Evolutionary conservation across 1,284 basidiomycete genomes (phyloP).

Genomic region (Apiotrichum veenhuisii): DNA sequence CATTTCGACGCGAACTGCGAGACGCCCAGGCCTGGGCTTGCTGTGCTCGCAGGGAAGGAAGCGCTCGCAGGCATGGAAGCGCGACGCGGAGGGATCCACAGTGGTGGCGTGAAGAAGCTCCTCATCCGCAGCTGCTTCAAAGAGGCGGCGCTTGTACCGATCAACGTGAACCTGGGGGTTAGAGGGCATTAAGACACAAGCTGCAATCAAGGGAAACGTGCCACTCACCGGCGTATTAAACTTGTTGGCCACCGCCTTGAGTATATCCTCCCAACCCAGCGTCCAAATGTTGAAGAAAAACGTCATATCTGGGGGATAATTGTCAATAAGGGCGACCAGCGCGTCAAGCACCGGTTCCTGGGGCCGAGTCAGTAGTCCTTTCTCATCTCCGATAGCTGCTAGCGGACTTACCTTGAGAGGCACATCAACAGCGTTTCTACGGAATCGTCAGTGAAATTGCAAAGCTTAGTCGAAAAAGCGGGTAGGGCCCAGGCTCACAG

Average conservation of each 20-base stretch:
- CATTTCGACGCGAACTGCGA: slow-evolving; percentile 38
- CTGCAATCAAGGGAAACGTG: background rate
- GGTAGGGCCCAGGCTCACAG: slow-evolving; percentile 28
- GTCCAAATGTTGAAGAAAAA: slow-evolving; percentile 94
- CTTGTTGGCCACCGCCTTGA: slow-evolving; percentile 64
- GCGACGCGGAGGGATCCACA: slow-evolving; percentile 57
- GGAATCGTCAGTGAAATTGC: background rate
- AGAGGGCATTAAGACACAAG: background rate
- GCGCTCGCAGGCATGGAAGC: slow-evolving; percentile 89
- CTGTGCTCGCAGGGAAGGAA: slow-evolving; percentile 62
- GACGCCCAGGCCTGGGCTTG: slow-evolving; percentile 24
- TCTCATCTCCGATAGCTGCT: no score
- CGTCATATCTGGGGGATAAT: slow-evolving; percentile 60
- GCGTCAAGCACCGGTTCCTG: background rate
- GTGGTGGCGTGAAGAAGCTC: slow-evolving; percentile 65
- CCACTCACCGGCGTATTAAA: slow-evolving; percentile 61
- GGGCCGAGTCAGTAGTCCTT: background rate
- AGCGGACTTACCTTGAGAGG: slow-evolving; percentile 67
- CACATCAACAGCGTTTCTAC: slow-evolving; percentile 48
- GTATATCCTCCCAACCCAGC: slow-evolving; percentile 82
- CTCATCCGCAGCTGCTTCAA: slow-evolving; percentile 59
- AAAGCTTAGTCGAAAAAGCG: no score
- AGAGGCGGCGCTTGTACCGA: slow-evolving; percentile 73
- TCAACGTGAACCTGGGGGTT: slow-evolving; percentile 73
- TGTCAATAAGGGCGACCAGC: background rate